A percentile compares a stretch with the other conserved stretches of the same genome.
Conservation (phyloP, 108 stramenopile genomes). For the Aurantiochytrium sp. region DNA sequence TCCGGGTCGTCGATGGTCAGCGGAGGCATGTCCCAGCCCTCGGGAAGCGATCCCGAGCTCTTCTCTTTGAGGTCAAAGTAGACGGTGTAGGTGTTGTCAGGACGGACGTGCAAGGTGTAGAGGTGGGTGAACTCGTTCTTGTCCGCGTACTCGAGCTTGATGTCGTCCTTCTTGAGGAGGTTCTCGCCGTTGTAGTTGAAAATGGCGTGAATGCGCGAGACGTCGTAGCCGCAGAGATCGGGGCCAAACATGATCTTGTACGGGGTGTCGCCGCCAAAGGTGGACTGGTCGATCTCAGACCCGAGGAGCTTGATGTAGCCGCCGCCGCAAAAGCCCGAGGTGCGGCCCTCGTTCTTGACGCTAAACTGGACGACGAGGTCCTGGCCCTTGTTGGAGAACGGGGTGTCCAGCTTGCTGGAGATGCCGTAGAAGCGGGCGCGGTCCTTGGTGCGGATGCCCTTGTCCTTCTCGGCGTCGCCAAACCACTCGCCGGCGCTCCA, state of each 20-base stretch:
- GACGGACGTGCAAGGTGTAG: constrained; percentile 87
- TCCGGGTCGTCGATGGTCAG: constrained; percentile 94
- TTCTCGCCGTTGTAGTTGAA: constrained; percentile 75
- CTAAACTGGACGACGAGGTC: constrained; percentile 91
- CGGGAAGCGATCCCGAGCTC: constrained; percentile 79
- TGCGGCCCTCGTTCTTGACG: constrained; percentile 93
- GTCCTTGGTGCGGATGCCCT: constrained; percentile 85
- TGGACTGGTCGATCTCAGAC: constrained; percentile 70
- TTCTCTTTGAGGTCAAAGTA: constrained; percentile 92
- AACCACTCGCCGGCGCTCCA: constrained; percentile 90
- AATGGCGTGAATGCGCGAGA: constrained; percentile 92
- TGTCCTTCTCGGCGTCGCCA: constrained; percentile 67
- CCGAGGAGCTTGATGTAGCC: constrained; percentile 98
- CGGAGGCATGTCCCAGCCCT: constrained; percentile 79
- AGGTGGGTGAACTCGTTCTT: constrained; percentile 85
- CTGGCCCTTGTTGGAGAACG: constrained; percentile 76
- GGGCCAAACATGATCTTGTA: constrained; percentile 99
- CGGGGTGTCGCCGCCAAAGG: constrained; percentile 94
- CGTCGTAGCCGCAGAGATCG: constrained; percentile 89
- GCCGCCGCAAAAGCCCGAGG: constrained; percentile 85
- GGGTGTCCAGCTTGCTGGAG: constrained; percentile 72
- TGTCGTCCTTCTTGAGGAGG: constrained; percentile 77
- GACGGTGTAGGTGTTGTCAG: constrained; percentile 96
- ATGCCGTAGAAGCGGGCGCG: constrained; percentile 93
- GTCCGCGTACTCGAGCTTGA: constrained; percentile 87